Base-by-base conservation (phyloP, 495 filamentous ascomycete genomes). In the Talaromyces thailandensis region DNA sequence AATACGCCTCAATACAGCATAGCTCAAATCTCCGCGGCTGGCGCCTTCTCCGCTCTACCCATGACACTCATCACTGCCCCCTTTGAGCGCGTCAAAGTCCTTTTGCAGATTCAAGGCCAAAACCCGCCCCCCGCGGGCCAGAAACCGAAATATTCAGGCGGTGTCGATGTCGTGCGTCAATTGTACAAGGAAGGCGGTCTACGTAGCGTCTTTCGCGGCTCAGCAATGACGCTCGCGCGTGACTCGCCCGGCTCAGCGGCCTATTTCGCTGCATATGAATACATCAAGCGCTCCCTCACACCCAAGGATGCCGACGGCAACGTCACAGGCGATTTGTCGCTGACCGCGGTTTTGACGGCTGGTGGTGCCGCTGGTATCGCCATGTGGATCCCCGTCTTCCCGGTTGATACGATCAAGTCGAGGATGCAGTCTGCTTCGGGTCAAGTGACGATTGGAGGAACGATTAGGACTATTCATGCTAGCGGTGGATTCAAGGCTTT, bases 331-430 rank as follows among this genome's bases (percentile, higher is more conserved):
- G 77, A 93, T 65, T 77, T 98, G 52, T 92, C 89, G 58, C 74
- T 98, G 64, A 71, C 82, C 3, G 95, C 94, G 4, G 84, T 99
- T n/a, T 86, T 90, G 64, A 80, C 84, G 37, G 94, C 94, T 0
- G 94, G 94, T 63, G 94, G 90, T 52, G 88, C 86, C 0, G 94
- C 94, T 0, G 94, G 94, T 68, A 86, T 99, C 55, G 92, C 94
- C 24, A 99, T 99, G 95, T 99, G 94, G 94, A 90, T 97, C 64
- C 91, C 96, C 25, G 92, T 99, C 21, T 99, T 99, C 83, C 94
- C 94, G 5, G 81, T 99, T 60, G 94, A 99, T 69, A 99, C 94
- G 0, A 86, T 99, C 73, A 99, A 99, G 84, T 91, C 86, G 61
- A 80, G 93, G 58, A 73, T 99, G 72, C 94, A 99, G 82, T 94